Conservation (phyloP, 2,329 filamentous ascomycete species). For the Colletotrichum abscissum region DNA sequence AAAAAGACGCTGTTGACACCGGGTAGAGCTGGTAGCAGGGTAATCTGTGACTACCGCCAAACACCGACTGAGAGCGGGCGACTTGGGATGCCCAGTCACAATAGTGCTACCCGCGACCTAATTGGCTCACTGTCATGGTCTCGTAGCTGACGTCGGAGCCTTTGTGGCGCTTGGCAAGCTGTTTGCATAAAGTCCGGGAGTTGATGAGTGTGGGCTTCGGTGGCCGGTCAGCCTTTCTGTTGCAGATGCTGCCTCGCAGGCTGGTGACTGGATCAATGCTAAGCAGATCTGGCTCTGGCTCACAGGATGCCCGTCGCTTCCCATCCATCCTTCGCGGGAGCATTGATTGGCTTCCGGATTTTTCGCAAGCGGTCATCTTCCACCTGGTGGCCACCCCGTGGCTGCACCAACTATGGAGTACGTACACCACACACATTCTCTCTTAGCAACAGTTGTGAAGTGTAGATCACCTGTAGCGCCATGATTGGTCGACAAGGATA, state of each 20-base stretch:
- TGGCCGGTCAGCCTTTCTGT: conserved; percentile 37
- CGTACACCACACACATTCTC: conserved; percentile 1
- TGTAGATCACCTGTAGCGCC: neutral
- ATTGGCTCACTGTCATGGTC: conserved; percentile 24
- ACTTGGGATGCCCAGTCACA: conserved; percentile 19
- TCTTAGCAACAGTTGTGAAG: conserved; percentile 10
- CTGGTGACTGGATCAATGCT: conserved; percentile 36
- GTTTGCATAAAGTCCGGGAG: conserved; percentile 47
- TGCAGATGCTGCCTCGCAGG: conserved; percentile 41
- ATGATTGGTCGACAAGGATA: conserved; percentile 11
- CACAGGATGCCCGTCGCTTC: conserved; percentile 29
- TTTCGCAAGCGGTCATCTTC: conserved; percentile 17
- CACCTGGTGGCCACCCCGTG: conserved; percentile 26
- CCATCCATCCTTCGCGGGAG: conserved; percentile 4
- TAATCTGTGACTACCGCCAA: conserved; percentile 23
- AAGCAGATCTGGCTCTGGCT: conserved; percentile 14
- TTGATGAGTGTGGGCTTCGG: conserved; percentile 35
- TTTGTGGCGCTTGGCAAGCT: conserved; percentile 34
- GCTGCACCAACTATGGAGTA: conserved; percentile 8
- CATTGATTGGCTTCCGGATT: conserved; percentile 18
- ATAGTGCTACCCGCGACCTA: conserved; percentile 1
- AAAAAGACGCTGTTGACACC: neutral
- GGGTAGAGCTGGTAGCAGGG: conserved; percentile 3
- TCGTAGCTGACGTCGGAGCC: neutral
- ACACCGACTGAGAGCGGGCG: conserved; percentile 4